Conservation (phyloP, 2,329 filamentous ascomycete species). For the Pseudohalonectria lignicola region DNA sequence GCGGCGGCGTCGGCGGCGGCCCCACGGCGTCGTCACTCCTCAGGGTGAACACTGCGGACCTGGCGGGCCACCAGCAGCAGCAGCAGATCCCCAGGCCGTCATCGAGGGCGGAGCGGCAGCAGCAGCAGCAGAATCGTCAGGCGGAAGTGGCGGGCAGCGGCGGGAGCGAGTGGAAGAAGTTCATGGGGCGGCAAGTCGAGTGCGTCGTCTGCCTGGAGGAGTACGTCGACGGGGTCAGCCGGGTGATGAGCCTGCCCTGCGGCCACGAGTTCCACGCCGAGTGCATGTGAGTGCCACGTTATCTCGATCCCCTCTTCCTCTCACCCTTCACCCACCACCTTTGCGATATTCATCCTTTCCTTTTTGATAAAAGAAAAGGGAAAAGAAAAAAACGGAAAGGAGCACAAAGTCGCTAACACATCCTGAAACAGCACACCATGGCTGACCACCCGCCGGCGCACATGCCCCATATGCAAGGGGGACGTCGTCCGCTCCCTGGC, state of each 20-base stretch:
- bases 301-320: neutral
- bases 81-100: constrained; percentile 24
- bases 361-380: constrained; percentile 1
- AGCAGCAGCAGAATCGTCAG: constrained; percentile 40
- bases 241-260: constrained; percentile 94
- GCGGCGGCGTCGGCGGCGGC: too few species aligned
- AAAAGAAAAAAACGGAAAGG: neutral
- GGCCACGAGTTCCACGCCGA: constrained; percentile 96
- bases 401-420: too few species aligned
- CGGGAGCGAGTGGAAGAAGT: constrained; percentile 52
- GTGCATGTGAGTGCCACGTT: constrained; percentile 72
- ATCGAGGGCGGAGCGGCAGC: constrained; percentile 31
- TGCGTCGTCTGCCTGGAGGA: constrained; percentile 96
- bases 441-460: constrained; percentile 87
- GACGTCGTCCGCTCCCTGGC: constrained; percentile 73
- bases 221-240: constrained; percentile 86
- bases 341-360: neutral
- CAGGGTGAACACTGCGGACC: constrained; percentile 28
- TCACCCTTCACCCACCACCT: constrained; percentile 3
- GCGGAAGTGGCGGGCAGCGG: constrained; percentile 22
- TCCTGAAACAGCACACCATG: constrained; percentile 89
- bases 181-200: constrained; percentile 63
- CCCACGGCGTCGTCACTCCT: too few species aligned
- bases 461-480: constrained; percentile 98
- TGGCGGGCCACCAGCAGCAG: too few species aligned